Evolutionary conservation across 2,329 filamentous ascomycete species (phyloP), one percentile per base, ranked within the genome.

Genomic region (Helotiales sp.): DNA sequence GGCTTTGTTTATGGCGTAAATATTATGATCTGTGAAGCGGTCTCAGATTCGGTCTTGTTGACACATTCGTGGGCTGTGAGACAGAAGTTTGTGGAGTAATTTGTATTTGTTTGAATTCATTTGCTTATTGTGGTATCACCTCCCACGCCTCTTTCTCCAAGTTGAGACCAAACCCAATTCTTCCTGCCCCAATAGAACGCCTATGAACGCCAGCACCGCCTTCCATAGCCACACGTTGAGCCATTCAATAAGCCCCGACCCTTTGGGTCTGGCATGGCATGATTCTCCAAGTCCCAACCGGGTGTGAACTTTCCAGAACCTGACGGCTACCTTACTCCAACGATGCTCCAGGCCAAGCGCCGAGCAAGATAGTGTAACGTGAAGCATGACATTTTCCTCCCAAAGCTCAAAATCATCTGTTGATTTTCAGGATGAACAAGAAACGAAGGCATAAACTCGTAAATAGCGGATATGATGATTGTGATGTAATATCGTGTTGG

Each of bases 301-400:
- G 36, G 60, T 61, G 51, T 56, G 48, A 31, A 51, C 47, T 52
- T 54, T 52, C 44, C 48, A 53, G 50, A 22, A 44, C 49, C 47
- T 29, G 61, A 36, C 48, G 25, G 55, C 55, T 62, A 58, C 55
- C 59, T 61, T 63, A 62, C 59, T 61, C 55, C 60, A 63, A 66
- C 62, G 56, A 67, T 67, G 67, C 66, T 67, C 66, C 65, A 63
- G 60, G 65, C 67, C 57, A 53, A 66, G 61, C 65, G 60, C 66
- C 64, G 61, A 64, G 66, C 63, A 64, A 63, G 60, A 64, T 61
- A 68, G 57, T 61, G 42, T 57, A 53, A 59, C 52, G 52, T 55
- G 49, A 61, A 59, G 50, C 56, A 47, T 48, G 42, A 59, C 55
- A 44, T 63, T 63, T 65, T 60, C 60, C 61, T 59, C 60, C 57